Evolutionary conservation across 768 basidiomycete species (phyloP).

Genomic region (Dendrothele bispora): DNA sequence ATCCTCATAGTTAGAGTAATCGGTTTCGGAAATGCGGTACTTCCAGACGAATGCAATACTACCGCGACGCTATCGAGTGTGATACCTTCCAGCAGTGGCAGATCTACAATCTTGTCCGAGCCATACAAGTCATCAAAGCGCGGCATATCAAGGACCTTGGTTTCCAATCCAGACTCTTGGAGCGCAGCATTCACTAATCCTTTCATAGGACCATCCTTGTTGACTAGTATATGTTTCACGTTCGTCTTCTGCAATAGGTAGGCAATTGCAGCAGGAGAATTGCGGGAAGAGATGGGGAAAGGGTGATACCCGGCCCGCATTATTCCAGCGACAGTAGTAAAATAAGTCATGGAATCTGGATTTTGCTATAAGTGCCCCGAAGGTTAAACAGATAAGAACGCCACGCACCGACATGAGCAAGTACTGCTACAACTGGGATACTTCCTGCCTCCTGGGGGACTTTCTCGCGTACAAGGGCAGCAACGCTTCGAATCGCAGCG

Average conservation of each 20-base stretch:
- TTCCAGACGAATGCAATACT: slow-evolving; percentile 11
- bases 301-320: slow-evolving; percentile 33
- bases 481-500: background rate
- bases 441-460: background rate
- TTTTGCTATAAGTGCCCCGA: background rate
- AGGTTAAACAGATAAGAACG: background rate
- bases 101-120: background rate
- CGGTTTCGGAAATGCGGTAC: slow-evolving; percentile 22
- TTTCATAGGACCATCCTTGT: slow-evolving; percentile 18
- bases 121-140: background rate
- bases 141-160: background rate
- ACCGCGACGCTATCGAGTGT: background rate
- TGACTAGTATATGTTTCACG: slow-evolving; percentile 21
- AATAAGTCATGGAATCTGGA: slow-evolving; percentile 25
- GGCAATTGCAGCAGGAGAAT: slow-evolving; percentile 43
- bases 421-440: background rate
- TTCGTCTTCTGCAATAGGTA: slow-evolving; percentile 30
- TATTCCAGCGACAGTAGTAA: slow-evolving; percentile 12
- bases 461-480: background rate
- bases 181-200: slow-evolving; percentile 15
- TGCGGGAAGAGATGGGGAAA: slow-evolving; percentile 38
- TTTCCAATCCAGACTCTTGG: background rate
- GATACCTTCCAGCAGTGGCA: background rate
- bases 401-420: background rate
- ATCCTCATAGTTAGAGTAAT: slow-evolving; percentile 15